These are phyloP conservation scores for Ophiocordyceps polyrhachis-furcata DNA, from an alignment of 2,329 filamentous ascomycete genomes.

Conservation along the genomic window DNA sequence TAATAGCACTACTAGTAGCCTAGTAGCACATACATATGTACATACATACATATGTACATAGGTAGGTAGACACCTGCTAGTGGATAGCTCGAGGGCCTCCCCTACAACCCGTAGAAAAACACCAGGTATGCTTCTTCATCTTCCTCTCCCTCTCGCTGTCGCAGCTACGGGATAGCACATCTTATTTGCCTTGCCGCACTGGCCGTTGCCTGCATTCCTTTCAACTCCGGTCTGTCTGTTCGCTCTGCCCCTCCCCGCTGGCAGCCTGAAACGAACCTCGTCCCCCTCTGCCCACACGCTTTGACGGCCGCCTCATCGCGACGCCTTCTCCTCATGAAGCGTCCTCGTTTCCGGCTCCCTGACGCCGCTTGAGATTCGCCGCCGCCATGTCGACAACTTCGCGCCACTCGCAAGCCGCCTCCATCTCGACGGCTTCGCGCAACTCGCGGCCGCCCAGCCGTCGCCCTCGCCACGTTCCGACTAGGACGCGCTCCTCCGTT, in stretches of 20 bases:
- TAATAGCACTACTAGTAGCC: no score
- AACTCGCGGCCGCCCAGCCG: conserved; percentile 17
- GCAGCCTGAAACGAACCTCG: background rate
- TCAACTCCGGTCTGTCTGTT: background rate
- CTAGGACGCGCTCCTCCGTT: conserved; percentile 19
- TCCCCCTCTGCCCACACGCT: background rate
- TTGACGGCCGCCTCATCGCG: conserved; percentile 3
- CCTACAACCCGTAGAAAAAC: no score
- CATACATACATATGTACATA: no score
- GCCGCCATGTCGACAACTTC: conserved; percentile 30
- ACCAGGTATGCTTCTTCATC: no score
- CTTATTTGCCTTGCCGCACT: no score
- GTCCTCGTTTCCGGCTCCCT: conserved; percentile 11
- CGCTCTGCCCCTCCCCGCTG: background rate
- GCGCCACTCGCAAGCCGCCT: conserved; percentile 10
- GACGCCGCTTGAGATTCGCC: conserved; percentile 10
- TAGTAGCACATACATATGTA: background rate
- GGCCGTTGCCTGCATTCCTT: background rate
- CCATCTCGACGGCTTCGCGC: background rate
- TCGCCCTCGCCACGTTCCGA: conserved; percentile 22
- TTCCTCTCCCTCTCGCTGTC: no score
- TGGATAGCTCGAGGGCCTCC: no score
- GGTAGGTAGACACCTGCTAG: background rate
- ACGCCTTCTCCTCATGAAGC: conserved; percentile 9
- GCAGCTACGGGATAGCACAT: no score